phyloP scores from a whole-genome alignment of 2,329 filamentous ascomycete species.

The Penicillium decumbens region DNA sequence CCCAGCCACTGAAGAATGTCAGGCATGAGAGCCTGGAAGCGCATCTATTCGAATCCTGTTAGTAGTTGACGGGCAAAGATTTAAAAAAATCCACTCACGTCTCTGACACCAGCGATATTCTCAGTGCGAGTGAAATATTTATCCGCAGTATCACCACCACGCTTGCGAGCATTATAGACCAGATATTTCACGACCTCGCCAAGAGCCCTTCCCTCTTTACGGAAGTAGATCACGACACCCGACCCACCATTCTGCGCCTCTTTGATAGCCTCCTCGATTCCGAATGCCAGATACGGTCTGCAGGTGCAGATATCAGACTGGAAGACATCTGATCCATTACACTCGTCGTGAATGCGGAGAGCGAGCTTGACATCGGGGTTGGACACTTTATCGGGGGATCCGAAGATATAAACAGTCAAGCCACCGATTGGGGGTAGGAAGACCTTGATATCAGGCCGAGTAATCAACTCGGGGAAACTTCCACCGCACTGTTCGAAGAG shows the following conservation, averaged over 20 bases:
- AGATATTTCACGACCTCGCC: conserved; percentile 87
- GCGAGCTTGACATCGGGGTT: background rate
- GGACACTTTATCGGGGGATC: background rate
- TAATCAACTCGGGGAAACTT: background rate
- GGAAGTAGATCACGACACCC: background rate
- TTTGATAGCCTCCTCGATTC: background rate
- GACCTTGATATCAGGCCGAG: background rate
- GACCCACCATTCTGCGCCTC: background rate
- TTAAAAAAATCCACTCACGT: background rate
- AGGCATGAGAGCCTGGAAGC: conserved; percentile 96
- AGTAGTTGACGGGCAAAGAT: background rate
- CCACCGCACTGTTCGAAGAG: background rate
- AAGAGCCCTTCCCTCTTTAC: conserved; percentile 76
- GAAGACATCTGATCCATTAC: conserved; percentile 95
- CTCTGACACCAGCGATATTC: background rate
- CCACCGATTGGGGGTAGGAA: background rate
- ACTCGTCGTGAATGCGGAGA: conserved; percentile 78
- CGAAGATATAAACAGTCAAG: background rate
- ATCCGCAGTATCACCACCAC: conserved; percentile 33
- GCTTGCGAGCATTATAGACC: conserved; percentile 55
- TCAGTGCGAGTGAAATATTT: conserved; percentile 89
- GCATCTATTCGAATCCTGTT: background rate
- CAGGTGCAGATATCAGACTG: conserved; percentile 97
- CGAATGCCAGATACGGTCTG: conserved; percentile 87
- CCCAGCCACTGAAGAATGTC: conserved; percentile 96